Base-by-base conservation (phyloP, 345 rosid species). In the Abelmoschus esculentus region DNA sequence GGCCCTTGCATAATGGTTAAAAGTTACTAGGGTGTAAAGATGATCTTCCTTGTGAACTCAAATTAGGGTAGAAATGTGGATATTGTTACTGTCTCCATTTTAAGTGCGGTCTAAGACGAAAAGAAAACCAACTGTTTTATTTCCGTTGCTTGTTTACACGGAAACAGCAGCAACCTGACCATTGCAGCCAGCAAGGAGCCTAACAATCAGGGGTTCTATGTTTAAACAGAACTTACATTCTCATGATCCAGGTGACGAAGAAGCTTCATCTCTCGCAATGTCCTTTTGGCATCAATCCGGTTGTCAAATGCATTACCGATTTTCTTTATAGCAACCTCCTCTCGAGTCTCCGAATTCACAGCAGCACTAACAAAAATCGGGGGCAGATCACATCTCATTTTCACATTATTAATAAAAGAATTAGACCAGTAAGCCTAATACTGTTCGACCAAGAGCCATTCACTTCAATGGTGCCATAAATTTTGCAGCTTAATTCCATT, bases 291-390 rank as follows among this genome's bases (percentile, higher is more conserved):
- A 81, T 96, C 99, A 18, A 96, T 89, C 56, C 93, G 83, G 77
- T 96, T 96, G 81, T 90, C 96, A 8, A 96, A 96, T 34, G 99
- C 98, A 78, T 92, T 96, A 70, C 96, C 98, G 67, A 96, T 85
- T 85, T 96, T 96, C 90, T 96, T 96, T 49, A 96, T 92, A 46
- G 99, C 99, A 74, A 96, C 92, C 76, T 87, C 93, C 79, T 96
- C 96, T 64, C 80, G 76, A 14, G 92, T 96, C 89, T 89, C 92
- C 2, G 92, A 84, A 72, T 92, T 89, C 78, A 89, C 69, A 61
- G 97, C 97, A 85, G 99, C 97, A 73, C 99, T 96, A 49, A n/a
- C 76, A 65, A 80, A 70, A 80, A 76, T 47, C 13, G 26, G 66
- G 1, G 9, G n/a, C 44, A 36, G 66, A 66, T 73, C 61, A 78